Evolutionary conservation across 306 rosid species (phyloP).

Genomic region (Begonia peltatifolia): DNA sequence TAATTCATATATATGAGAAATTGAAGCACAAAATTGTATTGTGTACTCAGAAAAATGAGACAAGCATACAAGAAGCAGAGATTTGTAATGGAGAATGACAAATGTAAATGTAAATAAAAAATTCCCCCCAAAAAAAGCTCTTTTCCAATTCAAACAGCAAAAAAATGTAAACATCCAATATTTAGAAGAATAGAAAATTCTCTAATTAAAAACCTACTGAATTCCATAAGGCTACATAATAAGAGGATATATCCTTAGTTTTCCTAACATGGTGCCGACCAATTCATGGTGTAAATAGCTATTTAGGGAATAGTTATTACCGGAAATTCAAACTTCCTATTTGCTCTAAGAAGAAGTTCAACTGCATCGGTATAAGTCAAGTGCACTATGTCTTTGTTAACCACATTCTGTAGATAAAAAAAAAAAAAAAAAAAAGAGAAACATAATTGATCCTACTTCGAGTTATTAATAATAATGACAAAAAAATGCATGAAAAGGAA

Average conservation of each 20-base stretch:
- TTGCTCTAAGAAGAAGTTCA: conserved; percentile 62
- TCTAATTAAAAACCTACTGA: too few species aligned
- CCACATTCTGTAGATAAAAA: conserved; percentile 54
- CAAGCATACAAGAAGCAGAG: too few species aligned
- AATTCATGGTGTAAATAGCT: not conserved
- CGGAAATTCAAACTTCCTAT: conserved; percentile 89
- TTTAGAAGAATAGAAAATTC: not conserved
- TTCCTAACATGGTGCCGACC: not conserved
- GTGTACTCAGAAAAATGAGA: too few species aligned
- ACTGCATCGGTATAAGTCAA: conserved; percentile 84
- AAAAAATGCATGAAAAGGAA: conserved; percentile 2
- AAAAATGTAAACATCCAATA: not conserved
- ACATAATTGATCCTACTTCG: not conserved
- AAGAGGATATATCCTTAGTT: not conserved
- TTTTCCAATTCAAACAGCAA: too few species aligned
- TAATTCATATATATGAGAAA: too few species aligned
- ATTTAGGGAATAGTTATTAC: conserved; percentile 24
- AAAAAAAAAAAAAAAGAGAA: conserved; percentile 1
- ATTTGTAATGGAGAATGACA: too few species aligned
- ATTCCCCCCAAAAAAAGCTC: too few species aligned
- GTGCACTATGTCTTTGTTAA: conserved; percentile 59
- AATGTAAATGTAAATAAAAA: too few species aligned
- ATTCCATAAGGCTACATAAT: too few species aligned
- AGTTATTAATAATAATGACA: conserved; percentile 7
- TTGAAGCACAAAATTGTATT: too few species aligned